Evolutionary conservation across 495 filamentous ascomycete genomes (phyloP), one percentile per base, ranked within the genome.

Genomic region (Penicillium longicatenatum): DNA sequence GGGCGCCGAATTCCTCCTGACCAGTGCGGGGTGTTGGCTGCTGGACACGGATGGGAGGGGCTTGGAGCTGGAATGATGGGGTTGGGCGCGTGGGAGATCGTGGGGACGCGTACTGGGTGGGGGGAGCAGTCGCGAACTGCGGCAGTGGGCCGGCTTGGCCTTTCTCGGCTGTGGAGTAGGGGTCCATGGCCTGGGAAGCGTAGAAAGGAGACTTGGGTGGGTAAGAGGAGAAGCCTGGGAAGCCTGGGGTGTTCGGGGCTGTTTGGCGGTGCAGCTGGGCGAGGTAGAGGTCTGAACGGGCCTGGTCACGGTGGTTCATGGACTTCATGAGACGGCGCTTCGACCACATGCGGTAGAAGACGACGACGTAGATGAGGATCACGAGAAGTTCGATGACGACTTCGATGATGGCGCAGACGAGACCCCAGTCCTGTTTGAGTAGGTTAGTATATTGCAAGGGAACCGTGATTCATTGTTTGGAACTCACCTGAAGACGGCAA

Each of bases 361-460:
- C 86, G 69, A 97, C 82, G 70, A 81, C 91, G 79, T 99, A 99
- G 68, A 99, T 88, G 35, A 84, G 75, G 70, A 99, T 96, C 62
- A 89, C 90, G 72, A 99, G 84, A 63, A 89, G 80, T 71, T 99
- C 94, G 61, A 99, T 82, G 53, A 95, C 89, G 60, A 99, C 83
- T 77, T 99, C 94, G 75, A 99, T 98, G 68, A 99, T 89, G 68
- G 89, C 89, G 80, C 94, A 99, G 64, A 99, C 88, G 48, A 99
- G 84, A 19, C 89, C 84, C 94, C 94, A 99, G 75, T 96, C 90
- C 89, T 97, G 47, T n/a, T 16, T 54, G 21, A 22, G 26, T 33
- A 33, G 26, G 14, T 31, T 42, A 52, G 19, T 35, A 24, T 46
- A 24, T 46, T 44, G 41, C 17, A n/a, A 16, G 16, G 19, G 16